Evolutionary conservation across 1,139 yeast genomes (phyloP), one percentile per base, ranked within the genome.

Genomic region (Wickerhamomyces sp.): DNA sequence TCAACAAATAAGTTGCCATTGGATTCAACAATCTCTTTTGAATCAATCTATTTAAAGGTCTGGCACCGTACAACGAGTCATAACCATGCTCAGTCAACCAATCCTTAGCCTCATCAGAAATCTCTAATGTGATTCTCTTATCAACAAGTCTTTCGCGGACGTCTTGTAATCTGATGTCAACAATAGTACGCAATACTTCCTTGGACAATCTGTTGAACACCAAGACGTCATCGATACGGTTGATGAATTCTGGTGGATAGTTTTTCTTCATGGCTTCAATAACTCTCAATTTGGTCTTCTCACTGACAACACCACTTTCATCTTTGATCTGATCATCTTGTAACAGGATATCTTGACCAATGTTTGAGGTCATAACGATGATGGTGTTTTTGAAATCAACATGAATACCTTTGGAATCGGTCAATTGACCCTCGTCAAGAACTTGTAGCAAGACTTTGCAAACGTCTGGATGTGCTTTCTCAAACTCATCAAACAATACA

Each of bases 341-440:
- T 35, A 88, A 63, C 43, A 91, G 68, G 33, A 84, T 74, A 45
- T 89, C 96, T 58, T 91, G 97, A 7, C 98, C 98, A 52, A 91
- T 85, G 57, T 91, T 91, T 4, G 96, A 86, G 0, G 98, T 91
- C 94, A 91, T 85, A n/a, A 91, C 94, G 50, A 91, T 86, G 38
- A 91, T 83, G 1, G 97, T 85, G 58, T 91, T 91, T 47, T 88
- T 77, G 75, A 91, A 91, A 59, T 91, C 96, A 38, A 91, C 86
- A 50, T 82, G 85, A 39, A 87, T 84, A 22, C 98, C 98, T 53
- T 88, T 95, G 7, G 95, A 83, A 55, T 91, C 98, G 0, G 97
- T 89, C 47, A 91, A 68, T 36, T 83, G 76, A 36, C 98, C 98
- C 58, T 91, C 98, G 59, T 91, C 98, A 37, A 91, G 67, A 0